phyloP scores from a whole-genome alignment of 2,329 filamentous ascomycete species.

The Cadophora sp. region DNA sequence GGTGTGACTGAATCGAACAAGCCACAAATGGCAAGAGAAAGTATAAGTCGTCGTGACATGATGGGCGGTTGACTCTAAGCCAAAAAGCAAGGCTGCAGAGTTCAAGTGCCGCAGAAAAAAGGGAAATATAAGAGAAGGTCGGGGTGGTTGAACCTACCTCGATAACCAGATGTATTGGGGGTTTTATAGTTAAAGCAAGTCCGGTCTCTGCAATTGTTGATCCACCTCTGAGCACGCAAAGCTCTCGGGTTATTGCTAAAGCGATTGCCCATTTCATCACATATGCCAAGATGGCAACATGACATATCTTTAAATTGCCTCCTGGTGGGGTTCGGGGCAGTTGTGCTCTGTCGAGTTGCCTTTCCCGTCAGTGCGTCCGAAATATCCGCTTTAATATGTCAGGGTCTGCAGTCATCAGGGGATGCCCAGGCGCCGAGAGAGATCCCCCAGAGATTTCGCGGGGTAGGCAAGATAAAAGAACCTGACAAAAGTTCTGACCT shows the following conservation, averaged over 20 bases:
- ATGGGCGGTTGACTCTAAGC: background rate
- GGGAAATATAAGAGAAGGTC: background rate
- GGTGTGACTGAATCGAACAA: constrained; percentile 14
- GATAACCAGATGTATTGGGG: background rate
- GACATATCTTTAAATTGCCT: constrained; percentile 1
- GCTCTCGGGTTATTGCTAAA: constrained; percentile 7
- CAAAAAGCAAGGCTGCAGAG: constrained; percentile 1
- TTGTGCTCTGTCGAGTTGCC: constrained; percentile 13
- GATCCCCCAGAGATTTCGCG: constrained; percentile 1
- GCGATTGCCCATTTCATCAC: constrained; percentile 3
- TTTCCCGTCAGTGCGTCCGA: constrained; percentile 4
- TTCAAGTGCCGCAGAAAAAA: background rate
- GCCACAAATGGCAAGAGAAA: constrained; percentile 17
- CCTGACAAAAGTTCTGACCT: background rate
- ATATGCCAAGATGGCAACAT: constrained; percentile 8
- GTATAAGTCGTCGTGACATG: constrained; percentile 9
- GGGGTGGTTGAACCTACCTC: background rate
- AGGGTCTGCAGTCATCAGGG: constrained; percentile 7
- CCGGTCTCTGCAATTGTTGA: background rate
- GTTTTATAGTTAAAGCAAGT: background rate
- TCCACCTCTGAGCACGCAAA: constrained; percentile 12
- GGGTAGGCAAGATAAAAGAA: background rate
- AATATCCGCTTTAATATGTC: background rate
- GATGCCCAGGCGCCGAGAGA: constrained; percentile 1
- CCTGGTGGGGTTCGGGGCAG: background rate